Evolutionary conservation across 768 basidiomycete species (phyloP), one percentile per base, ranked within the genome.

Genomic region (Symmetrospora coprosmae): DNA sequence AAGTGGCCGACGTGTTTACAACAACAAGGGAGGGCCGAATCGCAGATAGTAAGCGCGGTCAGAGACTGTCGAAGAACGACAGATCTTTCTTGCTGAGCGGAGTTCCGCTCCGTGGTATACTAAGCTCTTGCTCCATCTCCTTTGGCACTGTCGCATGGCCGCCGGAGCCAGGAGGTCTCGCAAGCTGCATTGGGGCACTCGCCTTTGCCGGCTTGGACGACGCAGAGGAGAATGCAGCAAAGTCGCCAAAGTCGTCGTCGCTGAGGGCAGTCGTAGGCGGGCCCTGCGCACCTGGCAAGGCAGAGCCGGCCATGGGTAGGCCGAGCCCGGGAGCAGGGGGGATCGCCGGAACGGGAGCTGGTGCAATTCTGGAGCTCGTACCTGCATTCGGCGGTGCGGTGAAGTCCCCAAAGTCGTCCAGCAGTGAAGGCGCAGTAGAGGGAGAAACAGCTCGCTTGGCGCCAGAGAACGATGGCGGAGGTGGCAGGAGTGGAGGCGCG

Each of bases 231-330:
- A 50, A 47, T 28, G 7, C 30, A 9, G 19, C 41, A 46, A 58
- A 58, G 33, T 58, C 55, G 11, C 55, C 55, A 27, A 58, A 58
- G 14, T 58, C 55, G 37, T 58, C 55, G 30, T 58, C 43, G n/a
- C n/a, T n/a, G n/a, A n/a, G n/a, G n/a, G n/a, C n/a, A n/a, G n/a
- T n/a, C n/a, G n/a, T n/a, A n/a, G n/a, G n/a, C n/a, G n/a, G n/a
- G n/a, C n/a, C n/a, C n/a, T n/a, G n/a, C n/a, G n/a, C n/a, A n/a
- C n/a, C n/a, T n/a, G n/a, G n/a, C n/a, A n/a, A n/a, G n/a, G n/a
- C n/a, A n/a, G n/a, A n/a, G n/a, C n/a, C n/a, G 37, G 41, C 43
- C 25, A 9, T 23, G 21, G 21, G 13, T 13, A n/a, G n/a, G 37
- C 37, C n/a, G 37, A n/a, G 37, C n/a, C n/a, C 37, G n/a, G 37